Evolutionary conservation across 2,329 filamentous ascomycete genomes (phyloP), one percentile per base, ranked within the genome.

Genomic region (Leptoxyphium fumago): DNA sequence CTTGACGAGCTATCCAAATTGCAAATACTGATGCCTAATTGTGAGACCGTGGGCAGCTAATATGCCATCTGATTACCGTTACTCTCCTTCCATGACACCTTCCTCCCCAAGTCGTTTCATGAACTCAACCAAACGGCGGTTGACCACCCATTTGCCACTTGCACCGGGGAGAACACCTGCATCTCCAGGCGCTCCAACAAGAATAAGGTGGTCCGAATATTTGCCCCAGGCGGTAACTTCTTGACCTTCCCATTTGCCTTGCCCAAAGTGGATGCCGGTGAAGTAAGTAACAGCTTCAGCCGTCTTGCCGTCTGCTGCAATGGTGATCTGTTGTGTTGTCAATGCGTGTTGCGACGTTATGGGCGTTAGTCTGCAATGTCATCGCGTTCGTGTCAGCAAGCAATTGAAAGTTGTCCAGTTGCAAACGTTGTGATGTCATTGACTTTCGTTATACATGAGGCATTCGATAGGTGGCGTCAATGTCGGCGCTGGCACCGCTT

Each of bases 311-410:
- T 53, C 51, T 10, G 53, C 50, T 1, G 50, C 40, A 45, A 68
- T 59, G 18, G 45, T 46, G 41, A 68, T 65, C 2, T 51, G 58
- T 44, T 67, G 64, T 1, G 66, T 68, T 2, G 64, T 67, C 4
- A 69, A 57, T 14, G 55, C 60, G 48, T 69, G 65, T 42, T 68
- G 64, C 5, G 64, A 66, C 3, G 53, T 56, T 11, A 68, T 58
- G 3, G 59, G 63, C 14, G 59, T 58, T 28, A 68, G 56, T 36
- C 64, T 67, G 42, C 5, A 11, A 7, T 8, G 14, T 26, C 7
- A 26, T 26, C 21, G 7, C 21, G 4, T 26, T 26, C 21, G 21
- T 26, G 21, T 26, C 21, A 26, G 21, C 21, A 26, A 26, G 21
- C 21, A 26, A 3, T 26, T 26, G 21, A 26, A 26, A 26, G 21